Conservation (phyloP, 2,329 filamentous ascomycete species). For the Cladophialophora yegresii region DNA sequence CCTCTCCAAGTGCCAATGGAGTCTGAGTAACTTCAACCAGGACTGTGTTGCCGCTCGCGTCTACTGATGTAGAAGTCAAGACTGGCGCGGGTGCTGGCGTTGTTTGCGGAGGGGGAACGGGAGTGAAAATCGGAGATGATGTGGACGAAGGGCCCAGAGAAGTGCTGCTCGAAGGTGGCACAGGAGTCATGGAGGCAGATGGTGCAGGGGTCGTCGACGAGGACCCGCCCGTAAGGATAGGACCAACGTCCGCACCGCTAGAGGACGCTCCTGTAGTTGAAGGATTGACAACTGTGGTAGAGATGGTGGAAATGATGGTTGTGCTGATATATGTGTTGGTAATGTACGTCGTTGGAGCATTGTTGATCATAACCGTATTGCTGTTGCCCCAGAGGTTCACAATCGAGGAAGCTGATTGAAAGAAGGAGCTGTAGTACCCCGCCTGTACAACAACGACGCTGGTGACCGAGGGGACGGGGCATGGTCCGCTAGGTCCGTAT, state of each 20-base stretch:
- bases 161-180: constrained; percentile 5
- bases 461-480: constrained; percentile 26
- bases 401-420: constrained; percentile 33
- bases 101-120: constrained; percentile 19
- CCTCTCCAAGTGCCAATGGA: constrained; percentile 27
- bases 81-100: constrained; percentile 20
- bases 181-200: background rate
- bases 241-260: constrained; percentile 11
- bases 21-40: constrained; percentile 23
- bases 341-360: constrained; percentile 32
- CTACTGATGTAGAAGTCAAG: constrained; percentile 17
- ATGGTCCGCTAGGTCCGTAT: constrained; percentile 27
- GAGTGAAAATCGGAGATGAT: constrained; percentile 16
- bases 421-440: constrained; percentile 32
- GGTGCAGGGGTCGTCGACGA: background rate
- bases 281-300: constrained; percentile 7
- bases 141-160: constrained; percentile 12
- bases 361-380: constrained; percentile 30
- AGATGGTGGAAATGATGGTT: constrained; percentile 27
- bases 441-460: constrained; percentile 29
- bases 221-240: constrained; percentile 6
- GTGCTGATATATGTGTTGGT: constrained; percentile 33
- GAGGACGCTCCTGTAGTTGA: constrained; percentile 11
- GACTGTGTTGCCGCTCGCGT: constrained; percentile 24
- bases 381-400: constrained; percentile 33